Conservation (phyloP, 2,329 filamentous ascomycete species). For the Ceratocystis huliohia region DNA sequence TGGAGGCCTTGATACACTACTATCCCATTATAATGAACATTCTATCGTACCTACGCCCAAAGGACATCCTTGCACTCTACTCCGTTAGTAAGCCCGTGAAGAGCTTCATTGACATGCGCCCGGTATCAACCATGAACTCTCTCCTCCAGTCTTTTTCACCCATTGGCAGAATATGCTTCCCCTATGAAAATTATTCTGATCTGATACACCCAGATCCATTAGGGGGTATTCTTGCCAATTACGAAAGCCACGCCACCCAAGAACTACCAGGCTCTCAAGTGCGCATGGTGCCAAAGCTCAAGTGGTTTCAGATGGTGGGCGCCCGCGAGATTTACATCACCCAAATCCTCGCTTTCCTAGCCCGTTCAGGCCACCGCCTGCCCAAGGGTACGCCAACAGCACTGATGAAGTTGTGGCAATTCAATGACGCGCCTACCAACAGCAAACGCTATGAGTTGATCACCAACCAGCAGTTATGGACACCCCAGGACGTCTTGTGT, state of each 20-base stretch:
- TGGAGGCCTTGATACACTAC: constrained; percentile 33
- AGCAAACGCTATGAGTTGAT: constrained; percentile 42
- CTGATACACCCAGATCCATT: constrained; percentile 49
- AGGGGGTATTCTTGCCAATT: constrained; percentile 31
- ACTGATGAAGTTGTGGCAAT: constrained; percentile 57
- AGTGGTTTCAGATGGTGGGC: constrained; percentile 55
- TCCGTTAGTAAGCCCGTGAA: constrained; percentile 51
- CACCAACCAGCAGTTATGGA: constrained; percentile 41
- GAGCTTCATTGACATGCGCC: constrained; percentile 43
- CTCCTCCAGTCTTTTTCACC: constrained; percentile 44
- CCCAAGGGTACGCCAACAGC: constrained; percentile 36
- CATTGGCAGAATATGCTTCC: constrained; percentile 44
- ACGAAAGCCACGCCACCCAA: constrained; percentile 22
- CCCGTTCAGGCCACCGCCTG: constrained; percentile 43
- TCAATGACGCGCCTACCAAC: constrained; percentile 54
- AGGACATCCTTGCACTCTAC: constrained; percentile 52
- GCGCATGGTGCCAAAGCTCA: constrained; percentile 48
- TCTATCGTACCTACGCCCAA: constrained; percentile 31
- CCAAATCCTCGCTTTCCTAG: constrained; percentile 52
- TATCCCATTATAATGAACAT: constrained; percentile 34
- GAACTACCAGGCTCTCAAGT: constrained; percentile 24
- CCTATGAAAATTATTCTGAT: constrained; percentile 44
- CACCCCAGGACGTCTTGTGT: constrained; percentile 46
- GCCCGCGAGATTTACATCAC: constrained; percentile 43
- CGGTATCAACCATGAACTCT: constrained; percentile 44